phyloP scores from a whole-genome alignment of 106 monocot species.

The Dendrobium catenatum region DNA sequence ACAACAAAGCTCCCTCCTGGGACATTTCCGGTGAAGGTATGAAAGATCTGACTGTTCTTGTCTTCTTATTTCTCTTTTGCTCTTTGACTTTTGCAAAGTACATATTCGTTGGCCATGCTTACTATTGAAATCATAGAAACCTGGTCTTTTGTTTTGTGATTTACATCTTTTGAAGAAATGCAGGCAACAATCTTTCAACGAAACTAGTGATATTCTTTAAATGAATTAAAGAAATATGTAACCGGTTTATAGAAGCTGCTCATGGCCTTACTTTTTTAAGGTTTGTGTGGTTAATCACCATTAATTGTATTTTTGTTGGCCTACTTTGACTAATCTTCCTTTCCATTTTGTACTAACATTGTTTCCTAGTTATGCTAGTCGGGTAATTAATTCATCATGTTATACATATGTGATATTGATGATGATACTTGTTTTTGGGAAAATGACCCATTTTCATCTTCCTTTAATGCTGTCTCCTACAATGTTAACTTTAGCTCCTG shows the following conservation, averaged over 20 bases:
- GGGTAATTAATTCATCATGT: background rate
- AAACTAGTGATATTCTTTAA: background rate
- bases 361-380: background rate
- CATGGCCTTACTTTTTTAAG: background rate
- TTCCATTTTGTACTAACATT: background rate
- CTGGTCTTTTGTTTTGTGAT: background rate
- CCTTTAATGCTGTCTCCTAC: background rate
- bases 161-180: background rate
- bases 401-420: background rate
- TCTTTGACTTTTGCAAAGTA: background rate
- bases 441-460: background rate
- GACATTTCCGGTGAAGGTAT: constrained; percentile 97
- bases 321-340: background rate
- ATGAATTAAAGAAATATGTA: background rate
- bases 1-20: constrained; percentile 56
- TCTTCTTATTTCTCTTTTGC: background rate
- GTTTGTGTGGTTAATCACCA: background rate
- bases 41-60: background rate
- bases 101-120: background rate
- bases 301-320: background rate
- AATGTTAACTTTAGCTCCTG: no score
- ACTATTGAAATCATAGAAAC: background rate
- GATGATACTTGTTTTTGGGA: background rate
- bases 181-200: background rate
- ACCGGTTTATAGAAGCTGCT: background rate